Conservation (phyloP, 2,329 filamentous ascomycete species). For the Colletotrichum incanum region DNA sequence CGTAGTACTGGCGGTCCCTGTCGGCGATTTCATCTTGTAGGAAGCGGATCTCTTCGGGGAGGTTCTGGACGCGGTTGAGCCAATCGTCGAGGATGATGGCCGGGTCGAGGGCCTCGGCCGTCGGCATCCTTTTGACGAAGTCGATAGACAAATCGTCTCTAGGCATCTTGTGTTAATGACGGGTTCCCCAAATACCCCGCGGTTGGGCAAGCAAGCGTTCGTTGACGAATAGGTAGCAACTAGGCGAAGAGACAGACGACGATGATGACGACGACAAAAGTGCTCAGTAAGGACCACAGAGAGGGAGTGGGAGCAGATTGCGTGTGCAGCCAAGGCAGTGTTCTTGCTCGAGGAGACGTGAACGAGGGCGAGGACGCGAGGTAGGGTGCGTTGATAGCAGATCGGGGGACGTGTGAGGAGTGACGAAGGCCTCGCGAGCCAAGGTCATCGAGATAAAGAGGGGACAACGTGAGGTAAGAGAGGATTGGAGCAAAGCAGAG, state of each 20-base stretch:
- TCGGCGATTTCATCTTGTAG: slow-evolving; percentile 87
- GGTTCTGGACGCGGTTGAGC: slow-evolving; percentile 81
- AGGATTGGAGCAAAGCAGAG: slow-evolving; percentile 21
- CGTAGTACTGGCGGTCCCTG: slow-evolving; percentile 81
- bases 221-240: slow-evolving; percentile 17
- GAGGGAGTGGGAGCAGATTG: slow-evolving; percentile 1
- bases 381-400: slow-evolving; percentile 8
- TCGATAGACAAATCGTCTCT: slow-evolving; percentile 82
- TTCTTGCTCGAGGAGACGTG: slow-evolving; percentile 23
- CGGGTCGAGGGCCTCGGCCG: slow-evolving; percentile 73
- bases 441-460: slow-evolving; percentile 32
- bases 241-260: slow-evolving; percentile 13
- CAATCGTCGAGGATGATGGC: slow-evolving; percentile 85
- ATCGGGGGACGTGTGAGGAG: slow-evolving; percentile 4
- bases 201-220: slow-evolving; percentile 24
- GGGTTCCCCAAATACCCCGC: slow-evolving; percentile 34
- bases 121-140: slow-evolving; percentile 77
- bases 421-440: slow-evolving; percentile 22
- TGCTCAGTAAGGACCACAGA: slow-evolving; percentile 23
- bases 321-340: slow-evolving; percentile 1
- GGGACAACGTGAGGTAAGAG: slow-evolving; percentile 27
- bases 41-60: slow-evolving; percentile 87
- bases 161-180: slow-evolving; percentile 76
- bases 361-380: slow-evolving; percentile 9
- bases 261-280: slow-evolving; percentile 10